A percentile compares a stretch with the other conserved stretches of the same genome.
These are phyloP conservation scores for Yamadazyma sp. DNA, from an alignment of 805 yeast species.

Conservation along the genomic window DNA sequence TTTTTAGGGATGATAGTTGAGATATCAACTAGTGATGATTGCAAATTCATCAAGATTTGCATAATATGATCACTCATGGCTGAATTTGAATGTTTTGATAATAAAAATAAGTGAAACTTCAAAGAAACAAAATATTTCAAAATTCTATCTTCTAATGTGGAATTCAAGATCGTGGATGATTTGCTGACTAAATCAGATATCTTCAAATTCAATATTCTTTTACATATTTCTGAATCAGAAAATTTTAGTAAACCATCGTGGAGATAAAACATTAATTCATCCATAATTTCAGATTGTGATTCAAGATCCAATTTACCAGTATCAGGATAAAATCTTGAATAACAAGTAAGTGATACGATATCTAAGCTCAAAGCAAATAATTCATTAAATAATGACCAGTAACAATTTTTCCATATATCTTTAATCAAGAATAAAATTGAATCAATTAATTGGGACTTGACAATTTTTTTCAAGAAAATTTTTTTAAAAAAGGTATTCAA, in stretches of 20 bases:
- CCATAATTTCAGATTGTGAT: slow-evolving; percentile 8
- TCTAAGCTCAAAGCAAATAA: slow-evolving; percentile 30
- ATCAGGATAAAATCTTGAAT: slow-evolving; percentile 8
- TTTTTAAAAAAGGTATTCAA: slow-evolving; percentile 29
- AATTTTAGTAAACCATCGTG: background rate
- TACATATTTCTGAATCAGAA: slow-evolving; percentile 2
- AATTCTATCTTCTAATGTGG: slow-evolving; percentile 34
- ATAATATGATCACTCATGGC: slow-evolving; percentile 1
- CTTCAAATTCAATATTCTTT: slow-evolving; percentile 14
- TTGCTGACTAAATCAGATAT: slow-evolving; percentile 25
- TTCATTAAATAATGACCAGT: slow-evolving; percentile 29
- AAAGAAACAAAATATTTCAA: slow-evolving; percentile 23
- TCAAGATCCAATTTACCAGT: slow-evolving; percentile 6
- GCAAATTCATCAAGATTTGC: slow-evolving; percentile 13
- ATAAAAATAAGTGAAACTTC: slow-evolving; percentile 26
- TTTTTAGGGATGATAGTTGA: slow-evolving; percentile 7
- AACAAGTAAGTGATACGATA: slow-evolving; percentile 17
- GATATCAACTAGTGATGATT: slow-evolving; percentile 16
- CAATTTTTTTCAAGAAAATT: slow-evolving; percentile 18
- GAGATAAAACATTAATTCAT: slow-evolving; percentile 3
- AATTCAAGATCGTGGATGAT: slow-evolving; percentile 20
- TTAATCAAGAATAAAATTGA: slow-evolving; percentile 22
- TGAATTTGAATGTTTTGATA: slow-evolving; percentile 13
- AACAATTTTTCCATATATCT: slow-evolving; percentile 22
- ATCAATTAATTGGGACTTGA: slow-evolving; percentile 21